Evolutionary conservation across 129 eudicot species (phyloP), one percentile per base, ranked within the genome.

Genomic region (Flaveria brownii): DNA sequence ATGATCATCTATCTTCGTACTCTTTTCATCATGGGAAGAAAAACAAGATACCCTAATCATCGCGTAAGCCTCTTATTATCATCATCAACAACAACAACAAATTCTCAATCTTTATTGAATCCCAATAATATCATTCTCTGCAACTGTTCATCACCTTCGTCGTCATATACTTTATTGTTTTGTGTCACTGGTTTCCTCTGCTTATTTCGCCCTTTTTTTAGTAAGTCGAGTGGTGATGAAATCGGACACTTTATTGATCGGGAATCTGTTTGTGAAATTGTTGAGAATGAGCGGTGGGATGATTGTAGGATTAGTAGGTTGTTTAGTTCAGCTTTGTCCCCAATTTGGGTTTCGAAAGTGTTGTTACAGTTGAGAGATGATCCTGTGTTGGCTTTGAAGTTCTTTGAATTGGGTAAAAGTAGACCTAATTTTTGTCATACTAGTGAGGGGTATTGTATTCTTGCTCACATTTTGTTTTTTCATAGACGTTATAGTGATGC

Each of bases 391-490:
- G 92, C 87, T 73, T 71, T 92, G 6, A 90, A 82, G 69, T 75
- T 90, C 23, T 92, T 92, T 74, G 82, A 68, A 71, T 92, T 93
- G 94, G 93, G 92, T 3, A 88, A 90, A 78, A 80, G 65, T 25
- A 86, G 81, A 33, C 74, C 67, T 9, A 83, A 86, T 50, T 93
- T 88, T 87, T 67, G 67, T 63, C 98, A 88, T 33, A 87, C 96
- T 2, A 85, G 85, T 55, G 98, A 93, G 51, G 71, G 86, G 47
- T 88, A 82, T 62, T 90, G 98, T 83, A 80, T 93, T 46, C 79
- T 93, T 52, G 87, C 82, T 56, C 98, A 93, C 77, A 84, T 93
- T 67, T 78, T 93, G 80, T 93, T 93, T 82, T 88, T 75, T 81
- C 88, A 86, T 49, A 79, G 82, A 73, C 73, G 85, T 85, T 88